Conservation (phyloP, 1,284 basidiomycete species). For the Cutaneotrichosporon arboriforme region DNA sequence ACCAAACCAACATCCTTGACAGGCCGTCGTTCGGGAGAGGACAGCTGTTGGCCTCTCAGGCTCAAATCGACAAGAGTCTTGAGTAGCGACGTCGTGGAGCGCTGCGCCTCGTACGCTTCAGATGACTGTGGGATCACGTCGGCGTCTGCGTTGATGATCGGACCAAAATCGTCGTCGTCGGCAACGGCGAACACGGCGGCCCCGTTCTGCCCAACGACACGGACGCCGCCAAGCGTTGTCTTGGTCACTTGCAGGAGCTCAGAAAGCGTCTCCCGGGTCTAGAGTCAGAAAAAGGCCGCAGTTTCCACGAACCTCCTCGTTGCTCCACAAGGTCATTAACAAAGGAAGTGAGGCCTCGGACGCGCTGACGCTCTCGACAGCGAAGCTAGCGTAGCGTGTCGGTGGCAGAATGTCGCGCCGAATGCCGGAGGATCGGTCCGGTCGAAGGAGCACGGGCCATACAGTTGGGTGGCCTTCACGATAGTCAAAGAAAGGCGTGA, state of each 20-base stretch:
- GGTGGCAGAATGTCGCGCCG: constrained; percentile 53
- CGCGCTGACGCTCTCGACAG: constrained; percentile 3
- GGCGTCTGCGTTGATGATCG: constrained; percentile 52
- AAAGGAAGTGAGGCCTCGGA: not conserved
- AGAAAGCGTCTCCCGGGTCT: constrained; percentile 4
- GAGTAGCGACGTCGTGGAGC: constrained; percentile 23
- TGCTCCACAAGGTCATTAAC: constrained; percentile 54
- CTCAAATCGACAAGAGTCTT: constrained; percentile 33
- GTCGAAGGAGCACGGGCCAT: constrained; percentile 59
- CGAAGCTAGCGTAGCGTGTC: constrained; percentile 8
- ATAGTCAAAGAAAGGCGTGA: constrained; percentile 58
- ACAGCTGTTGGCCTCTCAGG: constrained; percentile 53
- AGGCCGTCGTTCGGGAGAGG: constrained; percentile 54
- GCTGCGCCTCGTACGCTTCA: constrained; percentile 31
- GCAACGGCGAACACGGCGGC: not conserved
- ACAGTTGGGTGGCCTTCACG: constrained; percentile 33
- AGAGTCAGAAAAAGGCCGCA: not conserved
- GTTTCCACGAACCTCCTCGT: constrained; percentile 54
- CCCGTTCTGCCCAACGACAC: not conserved
- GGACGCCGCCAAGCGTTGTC: not conserved
- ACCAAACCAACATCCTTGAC: constrained; percentile 62
- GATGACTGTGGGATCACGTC: constrained; percentile 33
- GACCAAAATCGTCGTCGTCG: constrained; percentile 63
- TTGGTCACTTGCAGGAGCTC: constrained; percentile 20
- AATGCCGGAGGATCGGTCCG: constrained; percentile 64